Percentiles rank a stretch among this genome's conserved stretches.
Evolutionary conservation across 2,329 filamentous ascomycete genomes (phyloP).

Genomic region (Chalaropsis thielavioides): DNA sequence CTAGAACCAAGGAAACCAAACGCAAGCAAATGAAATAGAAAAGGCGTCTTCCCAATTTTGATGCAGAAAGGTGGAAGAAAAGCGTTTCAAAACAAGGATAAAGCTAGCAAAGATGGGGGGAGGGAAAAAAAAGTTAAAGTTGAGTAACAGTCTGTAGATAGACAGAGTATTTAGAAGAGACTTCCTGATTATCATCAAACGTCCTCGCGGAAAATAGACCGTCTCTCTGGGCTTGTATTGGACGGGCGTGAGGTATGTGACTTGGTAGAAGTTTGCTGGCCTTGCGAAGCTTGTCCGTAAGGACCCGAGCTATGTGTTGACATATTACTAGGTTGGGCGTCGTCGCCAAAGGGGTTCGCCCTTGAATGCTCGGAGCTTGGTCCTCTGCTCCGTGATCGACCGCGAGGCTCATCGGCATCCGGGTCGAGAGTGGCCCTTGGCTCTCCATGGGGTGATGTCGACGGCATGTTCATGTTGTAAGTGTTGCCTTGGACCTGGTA

Average conservation of each 20-base stretch:
- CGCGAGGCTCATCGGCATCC: conserved; percentile 20
- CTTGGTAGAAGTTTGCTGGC: conserved; percentile 21
- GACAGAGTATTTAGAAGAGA: neutral
- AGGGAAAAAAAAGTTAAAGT: no score
- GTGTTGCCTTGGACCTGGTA: conserved; percentile 27
- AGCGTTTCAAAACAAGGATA: neutral
- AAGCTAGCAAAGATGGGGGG: neutral
- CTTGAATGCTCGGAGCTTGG: conserved; percentile 25
- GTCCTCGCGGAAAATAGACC: conserved; percentile 56
- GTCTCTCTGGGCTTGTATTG: conserved; percentile 51
- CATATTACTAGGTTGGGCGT: conserved; percentile 45
- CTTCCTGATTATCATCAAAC: conserved; percentile 30
- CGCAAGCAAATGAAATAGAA: neutral
- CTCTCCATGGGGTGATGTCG: conserved; percentile 25
- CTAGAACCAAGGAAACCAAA: neutral
- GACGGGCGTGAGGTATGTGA: conserved; percentile 21
- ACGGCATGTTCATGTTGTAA: conserved; percentile 37
- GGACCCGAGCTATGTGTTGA: conserved; percentile 60
- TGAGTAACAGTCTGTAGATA: no score
- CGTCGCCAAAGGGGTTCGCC: conserved; percentile 58
- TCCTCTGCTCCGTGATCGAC: conserved; percentile 31
- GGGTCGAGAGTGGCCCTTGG: conserved; percentile 20
- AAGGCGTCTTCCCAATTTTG: neutral
- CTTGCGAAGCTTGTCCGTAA: conserved; percentile 25
- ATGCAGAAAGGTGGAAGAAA: neutral